Evolutionary conservation across 345 rosid species (phyloP).

Genomic region (Crucihimalaya himalaica): DNA sequence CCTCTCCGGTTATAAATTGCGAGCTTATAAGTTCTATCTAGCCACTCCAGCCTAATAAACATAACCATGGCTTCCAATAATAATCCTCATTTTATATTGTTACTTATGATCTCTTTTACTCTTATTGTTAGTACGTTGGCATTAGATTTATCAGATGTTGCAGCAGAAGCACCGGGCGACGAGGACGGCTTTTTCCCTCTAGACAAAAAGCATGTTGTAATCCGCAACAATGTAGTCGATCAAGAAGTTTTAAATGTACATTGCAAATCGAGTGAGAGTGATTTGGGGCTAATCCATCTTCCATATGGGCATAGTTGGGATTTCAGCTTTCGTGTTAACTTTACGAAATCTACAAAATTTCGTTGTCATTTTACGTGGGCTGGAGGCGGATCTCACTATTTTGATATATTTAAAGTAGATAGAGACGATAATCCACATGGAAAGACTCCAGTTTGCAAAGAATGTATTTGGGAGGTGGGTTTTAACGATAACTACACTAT

Average conservation of each 20-base stretch:
- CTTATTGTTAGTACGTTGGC: neutral
- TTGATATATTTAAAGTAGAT: neutral
- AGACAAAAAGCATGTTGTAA: neutral
- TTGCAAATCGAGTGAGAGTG: neutral
- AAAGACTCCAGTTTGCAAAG: neutral
- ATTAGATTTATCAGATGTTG: neutral
- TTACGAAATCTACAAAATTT: neutral
- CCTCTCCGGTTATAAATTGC: neutral
- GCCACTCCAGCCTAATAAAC: neutral
- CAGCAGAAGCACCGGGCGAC: neutral
- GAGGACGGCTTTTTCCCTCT: constrained; percentile 7
- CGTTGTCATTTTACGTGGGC: neutral
- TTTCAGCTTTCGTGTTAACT: neutral
- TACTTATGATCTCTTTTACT: neutral
- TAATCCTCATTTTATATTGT: neutral
- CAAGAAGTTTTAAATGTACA: neutral
- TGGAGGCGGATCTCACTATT: neutral
- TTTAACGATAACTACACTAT: neutral
- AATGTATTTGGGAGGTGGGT: neutral
- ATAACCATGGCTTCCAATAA: neutral
- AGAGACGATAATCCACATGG: neutral
- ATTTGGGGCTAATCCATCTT: neutral
- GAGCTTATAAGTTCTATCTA: neutral
- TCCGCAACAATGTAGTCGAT: neutral
- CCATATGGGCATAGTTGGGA: neutral